Conservation (phyloP, 345 rosid genomes). For the Sapria himalayana region DNA sequence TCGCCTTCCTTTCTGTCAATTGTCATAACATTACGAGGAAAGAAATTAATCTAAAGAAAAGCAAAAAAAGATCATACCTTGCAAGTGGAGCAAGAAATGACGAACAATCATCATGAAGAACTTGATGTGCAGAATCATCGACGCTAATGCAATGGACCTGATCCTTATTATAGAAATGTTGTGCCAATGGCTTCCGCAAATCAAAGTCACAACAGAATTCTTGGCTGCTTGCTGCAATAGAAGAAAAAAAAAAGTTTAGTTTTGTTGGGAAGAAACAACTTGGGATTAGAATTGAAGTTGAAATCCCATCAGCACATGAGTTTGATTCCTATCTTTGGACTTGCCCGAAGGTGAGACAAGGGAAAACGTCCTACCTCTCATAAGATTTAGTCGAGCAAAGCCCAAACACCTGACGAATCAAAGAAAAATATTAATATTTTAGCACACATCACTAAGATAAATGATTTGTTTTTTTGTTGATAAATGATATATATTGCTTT, state of each 20-base stretch:
- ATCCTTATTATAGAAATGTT: constrained; percentile 36
- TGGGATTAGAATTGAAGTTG: no score
- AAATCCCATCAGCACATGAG: not conserved
- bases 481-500: no score
- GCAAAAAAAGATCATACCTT: constrained; percentile 17
- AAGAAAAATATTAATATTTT: no score
- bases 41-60: constrained; percentile 1
- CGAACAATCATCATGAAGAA: constrained; percentile 33
- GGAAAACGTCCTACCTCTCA: no score
- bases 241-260: no score
- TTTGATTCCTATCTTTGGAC: no score
- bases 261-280: no score
- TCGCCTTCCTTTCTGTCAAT: constrained; percentile 31
- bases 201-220: constrained; percentile 71
- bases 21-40: constrained; percentile 4
- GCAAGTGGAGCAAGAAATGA: constrained; percentile 43
- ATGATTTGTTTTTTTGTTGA: no score
- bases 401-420: no score
- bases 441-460: no score
- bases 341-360: no score
- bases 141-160: constrained; percentile 56
- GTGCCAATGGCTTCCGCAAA: constrained; percentile 80
- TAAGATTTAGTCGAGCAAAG: no score
- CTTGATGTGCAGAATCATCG: constrained; percentile 31
- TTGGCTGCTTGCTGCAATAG: constrained; percentile 37